phyloP scores from a whole-genome alignment of 2,329 filamentous ascomycete species.

The Phialophora tarda region DNA sequence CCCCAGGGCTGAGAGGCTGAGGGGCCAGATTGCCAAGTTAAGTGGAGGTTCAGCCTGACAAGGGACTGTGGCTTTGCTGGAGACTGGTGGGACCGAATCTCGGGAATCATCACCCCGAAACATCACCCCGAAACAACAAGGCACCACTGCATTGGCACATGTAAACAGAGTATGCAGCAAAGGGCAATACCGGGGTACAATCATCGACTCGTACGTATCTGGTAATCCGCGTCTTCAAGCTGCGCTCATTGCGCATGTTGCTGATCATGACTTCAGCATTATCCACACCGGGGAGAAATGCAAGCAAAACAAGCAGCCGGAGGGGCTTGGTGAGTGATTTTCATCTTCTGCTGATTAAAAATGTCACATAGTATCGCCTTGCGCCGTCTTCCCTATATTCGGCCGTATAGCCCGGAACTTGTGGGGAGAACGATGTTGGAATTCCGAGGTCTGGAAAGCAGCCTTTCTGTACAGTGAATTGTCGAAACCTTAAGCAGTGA shows the following conservation, averaged over 20 bases:
- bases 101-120: constrained; percentile 16
- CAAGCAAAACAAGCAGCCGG: too few species aligned
- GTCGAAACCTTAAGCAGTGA: background rate
- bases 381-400: too few species aligned
- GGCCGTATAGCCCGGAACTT: too few species aligned
- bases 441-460: background rate
- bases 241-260: background rate
- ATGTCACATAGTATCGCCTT: too few species aligned
- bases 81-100: constrained; percentile 1
- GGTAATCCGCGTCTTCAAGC: background rate
- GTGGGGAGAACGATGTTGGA: too few species aligned
- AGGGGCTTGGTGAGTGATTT: background rate
- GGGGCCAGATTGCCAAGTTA: background rate
- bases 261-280: background rate
- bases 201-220: background rate
- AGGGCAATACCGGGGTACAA: background rate
- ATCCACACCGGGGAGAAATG: background rate
- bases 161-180: background rate
- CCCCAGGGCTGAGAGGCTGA: constrained; percentile 8
- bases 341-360: background rate
- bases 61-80: constrained; percentile 8
- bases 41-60: constrained; percentile 10
- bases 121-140: constrained; percentile 1
- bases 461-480: background rate
- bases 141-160: background rate